phyloP scores from a whole-genome alignment of 345 rosid genomes.

The Syzygium oleosum region DNA sequence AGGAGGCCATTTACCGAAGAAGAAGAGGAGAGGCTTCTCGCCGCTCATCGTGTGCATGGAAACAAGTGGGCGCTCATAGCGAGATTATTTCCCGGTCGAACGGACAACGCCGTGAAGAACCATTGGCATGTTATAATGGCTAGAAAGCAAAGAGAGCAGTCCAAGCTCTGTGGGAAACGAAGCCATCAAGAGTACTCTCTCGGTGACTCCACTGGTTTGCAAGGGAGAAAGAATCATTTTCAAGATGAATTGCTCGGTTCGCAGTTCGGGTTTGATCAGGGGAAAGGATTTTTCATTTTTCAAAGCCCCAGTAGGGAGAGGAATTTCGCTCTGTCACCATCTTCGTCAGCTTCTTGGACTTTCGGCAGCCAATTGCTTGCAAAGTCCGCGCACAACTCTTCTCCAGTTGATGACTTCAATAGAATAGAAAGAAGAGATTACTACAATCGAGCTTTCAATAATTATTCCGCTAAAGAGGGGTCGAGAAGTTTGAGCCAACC shows the following conservation, averaged over 20 bases:
- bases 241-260: neutral
- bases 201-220: neutral
- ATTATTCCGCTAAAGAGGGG: neutral
- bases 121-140: slow-evolving; percentile 62
- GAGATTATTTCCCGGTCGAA: slow-evolving; percentile 43
- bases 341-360: slow-evolving; percentile 24
- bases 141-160: slow-evolving; percentile 36
- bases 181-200: slow-evolving; percentile 12
- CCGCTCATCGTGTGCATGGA: slow-evolving; percentile 40
- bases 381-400: slow-evolving; percentile 5
- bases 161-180: slow-evolving; percentile 36
- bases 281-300: neutral
- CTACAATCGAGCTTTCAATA: neutral
- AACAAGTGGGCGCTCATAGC: slow-evolving; percentile 54
- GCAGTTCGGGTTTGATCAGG: neutral
- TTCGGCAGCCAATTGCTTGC: slow-evolving; percentile 8
- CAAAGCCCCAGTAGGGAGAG: neutral
- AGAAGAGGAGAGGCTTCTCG: slow-evolving; percentile 45
- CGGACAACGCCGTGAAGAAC: slow-evolving; percentile 56
- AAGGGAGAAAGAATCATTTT: neutral
- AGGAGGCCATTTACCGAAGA: slow-evolving; percentile 42
- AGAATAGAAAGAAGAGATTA: slow-evolving; percentile 3
- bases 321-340: neutral
- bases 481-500: neutral
- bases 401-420: slow-evolving; percentile 16